Conservation (phyloP, 169 alveolate species). For the Sarcocystis neurona region DNA sequence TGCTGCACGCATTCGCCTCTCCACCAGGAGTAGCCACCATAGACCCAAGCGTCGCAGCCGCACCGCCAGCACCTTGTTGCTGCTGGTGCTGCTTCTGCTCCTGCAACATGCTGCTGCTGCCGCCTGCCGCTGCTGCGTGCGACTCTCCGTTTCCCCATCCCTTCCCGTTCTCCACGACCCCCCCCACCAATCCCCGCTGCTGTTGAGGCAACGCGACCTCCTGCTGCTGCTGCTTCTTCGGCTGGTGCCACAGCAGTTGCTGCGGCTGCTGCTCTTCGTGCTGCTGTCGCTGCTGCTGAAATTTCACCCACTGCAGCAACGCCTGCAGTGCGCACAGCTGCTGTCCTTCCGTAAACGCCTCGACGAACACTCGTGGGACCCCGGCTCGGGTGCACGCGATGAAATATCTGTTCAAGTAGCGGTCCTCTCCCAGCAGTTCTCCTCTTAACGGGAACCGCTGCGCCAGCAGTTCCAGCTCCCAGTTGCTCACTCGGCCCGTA, state of each 20-base stretch:
- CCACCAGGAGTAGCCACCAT: not conserved
- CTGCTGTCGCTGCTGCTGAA: constrained; percentile 24
- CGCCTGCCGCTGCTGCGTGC: not conserved
- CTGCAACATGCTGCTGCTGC: not conserved
- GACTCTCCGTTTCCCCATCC: no score
- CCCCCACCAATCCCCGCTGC: no score
- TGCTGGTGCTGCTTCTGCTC: not conserved
- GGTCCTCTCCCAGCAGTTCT: constrained; percentile 50
- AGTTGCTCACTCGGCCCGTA: constrained; percentile 50
- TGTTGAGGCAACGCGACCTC: not conserved
- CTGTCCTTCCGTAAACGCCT: constrained; percentile 3
- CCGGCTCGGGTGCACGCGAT: constrained; percentile 24
- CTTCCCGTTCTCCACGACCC: no score
- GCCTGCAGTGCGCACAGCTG: not conserved
- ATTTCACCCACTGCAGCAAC: constrained; percentile 11
- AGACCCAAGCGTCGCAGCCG: not conserved
- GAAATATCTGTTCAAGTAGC: constrained; percentile 41
- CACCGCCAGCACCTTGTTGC: not conserved
- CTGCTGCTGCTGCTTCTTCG: not conserved
- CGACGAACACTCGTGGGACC: constrained; percentile 52
- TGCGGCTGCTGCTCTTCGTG: constrained; percentile 4
- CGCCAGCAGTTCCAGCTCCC: constrained; percentile 49
- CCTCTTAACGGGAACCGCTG: constrained; percentile 34
- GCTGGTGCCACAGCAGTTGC: constrained; percentile 1
- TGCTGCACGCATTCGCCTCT: not conserved